Conservation (phyloP, 2,329 filamentous ascomycete genomes). For the Paracoccidioides brasiliensis region DNA sequence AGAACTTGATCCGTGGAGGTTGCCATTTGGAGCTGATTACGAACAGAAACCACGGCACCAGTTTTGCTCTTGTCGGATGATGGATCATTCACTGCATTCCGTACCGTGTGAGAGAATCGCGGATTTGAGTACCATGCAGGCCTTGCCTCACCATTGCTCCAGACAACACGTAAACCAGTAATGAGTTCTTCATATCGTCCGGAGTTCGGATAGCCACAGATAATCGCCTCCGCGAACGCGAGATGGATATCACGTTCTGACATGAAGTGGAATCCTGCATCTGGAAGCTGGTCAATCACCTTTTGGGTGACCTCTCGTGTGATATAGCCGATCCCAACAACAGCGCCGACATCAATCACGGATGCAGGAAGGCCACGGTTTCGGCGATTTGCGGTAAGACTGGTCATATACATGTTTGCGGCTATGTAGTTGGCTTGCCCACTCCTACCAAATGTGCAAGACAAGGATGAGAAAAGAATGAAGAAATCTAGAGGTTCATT, state of each 20-base stretch:
- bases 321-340: conserved; percentile 20
- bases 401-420: conserved; percentile 16
- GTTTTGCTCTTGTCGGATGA: background rate
- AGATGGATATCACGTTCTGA: conserved; percentile 39
- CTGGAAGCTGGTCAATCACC: background rate
- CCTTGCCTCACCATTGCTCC: conserved; percentile 12
- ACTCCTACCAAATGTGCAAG: conserved; percentile 13
- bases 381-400: conserved; percentile 11
- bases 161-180: conserved; percentile 3
- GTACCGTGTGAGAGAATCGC: conserved; percentile 28
- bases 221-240: conserved; percentile 40
- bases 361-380: conserved; percentile 9
- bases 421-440: conserved; percentile 17
- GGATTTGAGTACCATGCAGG: conserved; percentile 34
- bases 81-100: background rate
- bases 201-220: conserved; percentile 23
- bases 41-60: background rate
- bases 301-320: background rate
- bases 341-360: conserved; percentile 19
- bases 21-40: background rate
- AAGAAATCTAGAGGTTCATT: conserved; percentile 12
- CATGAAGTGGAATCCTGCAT: conserved; percentile 30
- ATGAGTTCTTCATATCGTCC: conserved; percentile 3
- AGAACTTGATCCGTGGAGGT: background rate
- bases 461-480: conserved; percentile 15